phyloP scores from a whole-genome alignment of 2,329 filamentous ascomycete genomes.

The Penicillium frequentans region DNA sequence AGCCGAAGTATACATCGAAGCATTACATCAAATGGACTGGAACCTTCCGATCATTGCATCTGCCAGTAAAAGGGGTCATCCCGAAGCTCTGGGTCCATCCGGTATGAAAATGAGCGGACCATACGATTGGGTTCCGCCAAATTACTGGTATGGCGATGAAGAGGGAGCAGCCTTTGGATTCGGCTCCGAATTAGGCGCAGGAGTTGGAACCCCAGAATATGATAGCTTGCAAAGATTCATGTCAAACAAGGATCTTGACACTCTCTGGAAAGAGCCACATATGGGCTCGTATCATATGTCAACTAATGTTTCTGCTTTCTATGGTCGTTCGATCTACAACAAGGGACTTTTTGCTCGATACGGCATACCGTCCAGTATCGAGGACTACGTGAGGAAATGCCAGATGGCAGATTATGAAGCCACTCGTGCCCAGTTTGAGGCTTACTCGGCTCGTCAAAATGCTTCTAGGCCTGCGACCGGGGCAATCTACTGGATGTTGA shows the following conservation, averaged over 20 bases:
- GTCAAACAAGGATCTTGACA: constrained; percentile 50
- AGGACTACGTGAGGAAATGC: constrained; percentile 60
- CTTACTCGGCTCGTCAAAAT: constrained; percentile 53
- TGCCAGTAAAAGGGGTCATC: constrained; percentile 56
- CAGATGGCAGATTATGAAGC: constrained; percentile 67
- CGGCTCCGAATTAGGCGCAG: constrained; percentile 62
- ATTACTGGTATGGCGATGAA: constrained; percentile 61
- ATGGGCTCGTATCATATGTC: constrained; percentile 63
- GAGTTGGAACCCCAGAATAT: constrained; percentile 62
- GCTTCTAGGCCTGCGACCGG: constrained; percentile 57
- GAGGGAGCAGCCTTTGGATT: constrained; percentile 63
- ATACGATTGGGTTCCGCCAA: constrained; percentile 66
- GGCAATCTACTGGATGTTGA: constrained; percentile 67
- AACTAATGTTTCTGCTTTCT: constrained; percentile 55
- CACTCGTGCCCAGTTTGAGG: constrained; percentile 60
- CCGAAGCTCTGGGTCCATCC: constrained; percentile 52
- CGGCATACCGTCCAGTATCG: constrained; percentile 52
- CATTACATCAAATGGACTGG: constrained; percentile 55
- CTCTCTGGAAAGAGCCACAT: constrained; percentile 57
- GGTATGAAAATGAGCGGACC: constrained; percentile 68
- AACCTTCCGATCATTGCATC: constrained; percentile 58
- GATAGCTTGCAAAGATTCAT: constrained; percentile 57
- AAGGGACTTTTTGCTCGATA: constrained; percentile 53
- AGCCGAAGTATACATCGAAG: constrained; percentile 53
- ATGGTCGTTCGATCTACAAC: constrained; percentile 60